These are phyloP conservation scores for Rostrohypoxylon terebratum DNA, from an alignment of 495 filamentous ascomycete genomes.

Conservation along the genomic window DNA sequence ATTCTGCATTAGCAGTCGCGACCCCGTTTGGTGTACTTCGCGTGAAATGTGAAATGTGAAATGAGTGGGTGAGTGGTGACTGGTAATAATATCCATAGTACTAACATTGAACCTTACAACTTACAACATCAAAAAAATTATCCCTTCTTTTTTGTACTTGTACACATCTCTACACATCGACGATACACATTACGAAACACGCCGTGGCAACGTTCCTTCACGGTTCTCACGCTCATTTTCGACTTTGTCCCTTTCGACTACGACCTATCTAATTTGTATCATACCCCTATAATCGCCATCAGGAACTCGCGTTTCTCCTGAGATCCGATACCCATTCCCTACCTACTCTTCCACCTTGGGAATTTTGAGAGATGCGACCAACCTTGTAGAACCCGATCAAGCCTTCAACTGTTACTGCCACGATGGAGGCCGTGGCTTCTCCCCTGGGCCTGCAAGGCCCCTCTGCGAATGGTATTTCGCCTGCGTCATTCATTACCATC, in stretches of 20 bases:
- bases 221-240: constrained; percentile 41
- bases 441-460: constrained; percentile 55
- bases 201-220: constrained; percentile 24
- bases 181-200: constrained; percentile 29
- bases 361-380: constrained; percentile 40
- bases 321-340: constrained; percentile 32
- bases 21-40: constrained; percentile 38
- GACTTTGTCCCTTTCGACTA: constrained; percentile 29
- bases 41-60: constrained; percentile 30
- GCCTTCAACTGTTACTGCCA: constrained; percentile 41
- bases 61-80: constrained; percentile 5
- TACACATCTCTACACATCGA: constrained; percentile 20
- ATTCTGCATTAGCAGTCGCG: constrained; percentile 37
- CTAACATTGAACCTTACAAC: constrained; percentile 19
- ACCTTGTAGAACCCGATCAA: constrained; percentile 37
- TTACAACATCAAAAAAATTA: constrained; percentile 20
- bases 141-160: constrained; percentile 34
- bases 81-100: no score
- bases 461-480: constrained; percentile 57
- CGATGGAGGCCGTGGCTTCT: constrained; percentile 62
- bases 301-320: constrained; percentile 34
- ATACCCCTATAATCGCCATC: constrained; percentile 28
- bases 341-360: constrained; percentile 23
- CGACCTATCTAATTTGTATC: constrained; percentile 40
- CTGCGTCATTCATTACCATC: constrained; percentile 59